Base-by-base conservation (phyloP, 345 rosid species). In the Aegle marmelos region DNA sequence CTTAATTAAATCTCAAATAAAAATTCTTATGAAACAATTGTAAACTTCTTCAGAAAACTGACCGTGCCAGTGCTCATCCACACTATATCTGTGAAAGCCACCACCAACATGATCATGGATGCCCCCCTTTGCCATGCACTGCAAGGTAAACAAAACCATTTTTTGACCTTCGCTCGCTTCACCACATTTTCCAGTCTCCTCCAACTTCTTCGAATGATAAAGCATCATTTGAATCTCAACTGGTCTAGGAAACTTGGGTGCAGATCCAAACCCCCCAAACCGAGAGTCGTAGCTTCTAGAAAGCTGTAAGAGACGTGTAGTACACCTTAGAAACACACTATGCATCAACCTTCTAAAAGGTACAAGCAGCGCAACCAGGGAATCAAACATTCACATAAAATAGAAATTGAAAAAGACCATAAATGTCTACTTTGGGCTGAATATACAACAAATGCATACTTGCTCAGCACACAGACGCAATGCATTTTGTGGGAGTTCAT, bases 51-150 rank as follows among this genome's bases (percentile, higher is more conserved):
- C n/a, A 64, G 31, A 41, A 82, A 74, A 79, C 97, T 82, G 56
- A 92, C 99, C 99, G 27, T 95, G 99, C 99, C 99, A 95, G 70
- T 87, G 86, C 82, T 93, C 98, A 75, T 95, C 98, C 58, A 95
- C 98, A 54, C 98, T 95, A 80, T 95, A 95, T 78, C 98, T 88
- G 87, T 95, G 99, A 79, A 95, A 93, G 62, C 98, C 98, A 54
- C 99, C 99, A 81, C 97, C 99, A 79, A 95, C 24, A 61, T 95
- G 99, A 82, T 95, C 99, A 79, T 93, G 99, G 84, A 95, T 86
- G 67, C 99, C 99, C 59, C 99, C 99, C 77, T 85, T 92, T 31
- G 94, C 92, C 98, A 95, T 95, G 80, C 93, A 86, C 81, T 92
- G 91, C 88, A 95, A 85, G 85, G 87, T 93, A 85, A 88, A 92